phyloP scores from a whole-genome alignment of 495 filamentous ascomycete species.

The Neurospora pannonica region DNA sequence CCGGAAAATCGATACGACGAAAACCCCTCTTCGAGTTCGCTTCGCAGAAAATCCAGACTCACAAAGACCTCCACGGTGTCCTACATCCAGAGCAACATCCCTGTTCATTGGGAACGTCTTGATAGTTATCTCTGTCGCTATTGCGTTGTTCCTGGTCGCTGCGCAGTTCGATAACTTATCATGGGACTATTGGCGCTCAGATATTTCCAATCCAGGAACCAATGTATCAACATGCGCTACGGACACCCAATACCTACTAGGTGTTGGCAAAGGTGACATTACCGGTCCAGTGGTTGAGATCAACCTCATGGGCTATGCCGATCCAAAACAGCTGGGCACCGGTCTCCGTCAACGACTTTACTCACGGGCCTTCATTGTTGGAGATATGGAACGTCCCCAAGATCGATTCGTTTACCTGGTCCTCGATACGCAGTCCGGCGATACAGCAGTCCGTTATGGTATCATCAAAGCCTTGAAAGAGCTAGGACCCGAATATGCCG shows the following conservation, averaged over 20 bases:
- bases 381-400: slow-evolving; percentile 49
- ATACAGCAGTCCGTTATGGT: slow-evolving; percentile 82
- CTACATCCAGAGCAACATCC: background rate
- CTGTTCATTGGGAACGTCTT: background rate
- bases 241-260: slow-evolving; percentile 56
- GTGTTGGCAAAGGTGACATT: slow-evolving; percentile 89
- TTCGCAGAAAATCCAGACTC: background rate
- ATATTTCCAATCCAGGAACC: background rate
- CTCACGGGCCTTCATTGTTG: slow-evolving; percentile 86
- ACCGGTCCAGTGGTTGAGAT: slow-evolving; percentile 93
- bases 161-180: background rate
- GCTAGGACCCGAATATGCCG: slow-evolving; percentile 57
- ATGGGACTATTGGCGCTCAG: background rate
- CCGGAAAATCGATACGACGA: background rate
- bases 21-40: background rate
- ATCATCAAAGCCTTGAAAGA: slow-evolving; percentile 62
- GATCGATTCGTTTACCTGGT: slow-evolving; percentile 84
- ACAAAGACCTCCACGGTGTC: background rate
- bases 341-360: slow-evolving; percentile 85
- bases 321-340: slow-evolving; percentile 73
- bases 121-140: background rate
- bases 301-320: slow-evolving; percentile 88
- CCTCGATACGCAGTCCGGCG: slow-evolving; percentile 79
- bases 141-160: background rate
- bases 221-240: background rate